phyloP scores from a whole-genome alignment of 805 yeast genomes.

The Cyberlindnera euphorbiiphila region DNA sequence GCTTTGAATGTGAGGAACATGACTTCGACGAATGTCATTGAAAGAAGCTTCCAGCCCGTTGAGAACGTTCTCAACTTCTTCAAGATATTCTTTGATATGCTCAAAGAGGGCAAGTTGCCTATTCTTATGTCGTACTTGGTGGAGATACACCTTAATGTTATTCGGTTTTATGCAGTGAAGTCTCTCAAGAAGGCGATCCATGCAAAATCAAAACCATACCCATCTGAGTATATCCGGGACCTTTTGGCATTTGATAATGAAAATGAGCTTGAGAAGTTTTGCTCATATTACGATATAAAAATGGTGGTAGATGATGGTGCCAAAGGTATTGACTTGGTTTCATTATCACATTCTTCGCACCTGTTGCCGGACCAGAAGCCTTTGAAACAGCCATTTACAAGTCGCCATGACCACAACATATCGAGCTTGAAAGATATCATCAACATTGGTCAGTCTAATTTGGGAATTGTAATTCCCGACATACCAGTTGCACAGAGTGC shows the following conservation, averaged over 20 bases:
- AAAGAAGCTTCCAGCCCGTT: slow-evolving; percentile 47
- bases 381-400: slow-evolving; percentile 44
- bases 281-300: slow-evolving; percentile 60
- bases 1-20: slow-evolving; percentile 70
- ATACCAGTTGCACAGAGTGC: background rate
- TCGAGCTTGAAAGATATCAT: slow-evolving; percentile 33
- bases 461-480: slow-evolving; percentile 2
- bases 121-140: slow-evolving; percentile 67
- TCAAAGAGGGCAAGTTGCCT: slow-evolving; percentile 51
- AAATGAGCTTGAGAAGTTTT: slow-evolving; percentile 51
- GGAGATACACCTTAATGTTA: slow-evolving; percentile 77
- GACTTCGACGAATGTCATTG: slow-evolving; percentile 54
- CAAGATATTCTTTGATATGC: slow-evolving; percentile 56
- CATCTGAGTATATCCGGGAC: slow-evolving; percentile 41
- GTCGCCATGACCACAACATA: slow-evolving; percentile 38
- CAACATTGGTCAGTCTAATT: slow-evolving; percentile 14
- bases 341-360: slow-evolving; percentile 37
- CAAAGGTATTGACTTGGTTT: slow-evolving; percentile 38
- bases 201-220: slow-evolving; percentile 63
- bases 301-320: slow-evolving; percentile 32
- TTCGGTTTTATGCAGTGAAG: slow-evolving; percentile 69
- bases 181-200: slow-evolving; percentile 65
- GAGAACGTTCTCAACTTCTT: slow-evolving; percentile 62
- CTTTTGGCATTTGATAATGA: slow-evolving; percentile 66
- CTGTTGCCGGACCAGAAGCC: slow-evolving; percentile 36